A percentile compares a stretch with the other conserved stretches of the same genome.
These are phyloP conservation scores for Annulohypoxylon truncatum DNA, from an alignment of 2,329 filamentous ascomycete genomes.

Conservation along the genomic window DNA sequence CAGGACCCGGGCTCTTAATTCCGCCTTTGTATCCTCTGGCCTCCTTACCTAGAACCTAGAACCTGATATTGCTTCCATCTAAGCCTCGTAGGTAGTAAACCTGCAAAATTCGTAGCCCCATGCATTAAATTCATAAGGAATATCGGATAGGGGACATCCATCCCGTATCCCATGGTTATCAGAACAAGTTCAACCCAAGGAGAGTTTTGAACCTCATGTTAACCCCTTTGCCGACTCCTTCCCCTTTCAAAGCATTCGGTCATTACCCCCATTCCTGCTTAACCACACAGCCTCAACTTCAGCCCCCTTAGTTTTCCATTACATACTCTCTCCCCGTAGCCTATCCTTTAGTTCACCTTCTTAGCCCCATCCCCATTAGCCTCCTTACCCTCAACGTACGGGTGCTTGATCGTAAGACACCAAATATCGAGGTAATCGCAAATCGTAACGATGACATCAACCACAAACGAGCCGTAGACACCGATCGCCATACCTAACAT, in stretches of 20 bases:
- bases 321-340: background rate
- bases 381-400: slow-evolving; percentile 62
- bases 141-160: background rate
- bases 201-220: background rate
- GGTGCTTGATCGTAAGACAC: slow-evolving; percentile 97
- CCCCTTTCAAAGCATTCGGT: background rate
- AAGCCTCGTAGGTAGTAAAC: background rate
- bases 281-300: background rate
- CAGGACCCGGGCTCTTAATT: background rate
- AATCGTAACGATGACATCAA: slow-evolving; percentile 96
- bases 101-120: background rate
- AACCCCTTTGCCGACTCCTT: background rate
- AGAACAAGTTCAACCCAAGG: background rate
- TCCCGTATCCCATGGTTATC: background rate
- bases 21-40: background rate
- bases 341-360: slow-evolving; percentile 49
- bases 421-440: slow-evolving; percentile 99
- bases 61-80: background rate
- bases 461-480: slow-evolving; percentile 97
- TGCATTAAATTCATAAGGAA: background rate
- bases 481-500: slow-evolving; percentile 87
- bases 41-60: background rate
- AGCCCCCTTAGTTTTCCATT: background rate
- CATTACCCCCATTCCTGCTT: background rate
- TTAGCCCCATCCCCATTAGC: slow-evolving; percentile 57